Evolutionary conservation across 164 flowering plant species (phyloP).

Genomic region (Litsea cubeba): DNA sequence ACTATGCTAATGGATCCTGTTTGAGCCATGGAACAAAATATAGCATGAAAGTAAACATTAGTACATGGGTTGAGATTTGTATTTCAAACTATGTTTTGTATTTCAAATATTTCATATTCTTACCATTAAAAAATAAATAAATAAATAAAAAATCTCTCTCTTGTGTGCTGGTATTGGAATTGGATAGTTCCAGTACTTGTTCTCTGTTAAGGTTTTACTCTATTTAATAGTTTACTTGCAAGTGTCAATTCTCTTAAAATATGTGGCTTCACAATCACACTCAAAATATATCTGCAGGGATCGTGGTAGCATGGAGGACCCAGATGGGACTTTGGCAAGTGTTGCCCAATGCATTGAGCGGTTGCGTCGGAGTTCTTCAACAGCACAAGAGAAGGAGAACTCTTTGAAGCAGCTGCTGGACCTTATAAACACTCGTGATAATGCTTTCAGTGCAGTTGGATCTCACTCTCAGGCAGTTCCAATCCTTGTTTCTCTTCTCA

Average conservation of each 20-base stretch:
- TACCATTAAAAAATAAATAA: too few relatives aligned
- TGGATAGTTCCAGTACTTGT: neutral
- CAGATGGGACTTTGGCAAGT: slow-evolving; percentile 93
- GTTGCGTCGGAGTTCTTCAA: slow-evolving; percentile 74
- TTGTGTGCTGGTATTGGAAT: neutral
- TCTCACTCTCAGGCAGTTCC: slow-evolving; percentile 99
- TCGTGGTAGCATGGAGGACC: slow-evolving; percentile 84
- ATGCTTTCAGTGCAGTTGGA: slow-evolving; percentile 95
- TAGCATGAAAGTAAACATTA: neutral
- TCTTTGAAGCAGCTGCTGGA: slow-evolving; percentile 73
- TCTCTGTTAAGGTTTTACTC: neutral
- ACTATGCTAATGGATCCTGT: too few relatives aligned
- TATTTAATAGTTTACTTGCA: neutral
- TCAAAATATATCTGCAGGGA: slow-evolving; percentile 45
- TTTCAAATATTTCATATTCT: too few relatives aligned
- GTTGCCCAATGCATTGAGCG: slow-evolving; percentile 99
- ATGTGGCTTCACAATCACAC: neutral
- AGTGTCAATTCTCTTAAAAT: neutral
- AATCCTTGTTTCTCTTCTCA: slow-evolving; percentile 87
- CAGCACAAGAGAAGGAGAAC: slow-evolving; percentile 77
- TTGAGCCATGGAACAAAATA: too few relatives aligned
- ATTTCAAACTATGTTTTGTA: neutral
- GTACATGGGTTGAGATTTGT: neutral
- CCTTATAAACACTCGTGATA: slow-evolving; percentile 79
- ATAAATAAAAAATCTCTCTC: neutral